These are phyloP conservation scores for Lasiodiplodia sp. DNA, from an alignment of 2,329 filamentous ascomycete genomes.

Conservation along the genomic window DNA sequence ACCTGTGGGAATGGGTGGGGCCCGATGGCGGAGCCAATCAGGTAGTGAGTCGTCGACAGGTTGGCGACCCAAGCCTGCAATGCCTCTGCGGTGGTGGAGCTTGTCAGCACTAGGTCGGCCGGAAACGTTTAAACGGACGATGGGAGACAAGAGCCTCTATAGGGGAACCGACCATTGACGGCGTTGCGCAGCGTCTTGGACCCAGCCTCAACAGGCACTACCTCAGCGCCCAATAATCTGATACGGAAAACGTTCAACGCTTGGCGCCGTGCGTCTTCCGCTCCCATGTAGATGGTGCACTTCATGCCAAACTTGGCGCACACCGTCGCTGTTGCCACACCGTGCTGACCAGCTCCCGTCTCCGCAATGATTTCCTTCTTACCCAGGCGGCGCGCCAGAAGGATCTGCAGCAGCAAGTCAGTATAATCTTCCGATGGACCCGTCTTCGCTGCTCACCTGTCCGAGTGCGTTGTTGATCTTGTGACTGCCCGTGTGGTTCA, in stretches of 20 bases:
- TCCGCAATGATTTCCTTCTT: slow-evolving; percentile 98
- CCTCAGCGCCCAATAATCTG: slow-evolving; percentile 90
- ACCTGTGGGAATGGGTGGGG: slow-evolving; percentile 86
- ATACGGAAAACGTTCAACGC: slow-evolving; percentile 98
- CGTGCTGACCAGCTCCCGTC: slow-evolving; percentile 96
- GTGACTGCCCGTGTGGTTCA: slow-evolving; percentile 97
- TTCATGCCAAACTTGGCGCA: slow-evolving; percentile 99
- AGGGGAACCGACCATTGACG: slow-evolving; percentile 69
- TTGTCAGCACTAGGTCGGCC: neutral
- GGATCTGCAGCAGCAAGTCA: slow-evolving; percentile 49
- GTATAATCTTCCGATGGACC: neutral
- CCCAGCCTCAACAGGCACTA: slow-evolving; percentile 91
- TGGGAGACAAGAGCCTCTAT: neutral
- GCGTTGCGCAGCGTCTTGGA: slow-evolving; percentile 69
- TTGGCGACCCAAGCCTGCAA: slow-evolving; percentile 94
- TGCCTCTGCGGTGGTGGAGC: slow-evolving; percentile 61
- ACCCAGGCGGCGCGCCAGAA: slow-evolving; percentile 83
- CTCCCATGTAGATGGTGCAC: slow-evolving; percentile 98
- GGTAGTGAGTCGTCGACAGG: slow-evolving; percentile 96
- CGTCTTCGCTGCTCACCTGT: slow-evolving; percentile 61
- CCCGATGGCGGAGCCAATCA: slow-evolving; percentile 95
- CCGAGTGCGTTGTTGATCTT: slow-evolving; percentile 99
- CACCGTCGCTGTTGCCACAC: slow-evolving; percentile 95
- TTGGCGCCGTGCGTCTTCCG: slow-evolving; percentile 94
- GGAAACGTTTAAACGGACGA: neutral